Percentiles rank a stretch among this genome's conserved stretches.
Conservation (phyloP, 495 filamentous ascomycete species). For the Pseudevernia furfuracea region DNA sequence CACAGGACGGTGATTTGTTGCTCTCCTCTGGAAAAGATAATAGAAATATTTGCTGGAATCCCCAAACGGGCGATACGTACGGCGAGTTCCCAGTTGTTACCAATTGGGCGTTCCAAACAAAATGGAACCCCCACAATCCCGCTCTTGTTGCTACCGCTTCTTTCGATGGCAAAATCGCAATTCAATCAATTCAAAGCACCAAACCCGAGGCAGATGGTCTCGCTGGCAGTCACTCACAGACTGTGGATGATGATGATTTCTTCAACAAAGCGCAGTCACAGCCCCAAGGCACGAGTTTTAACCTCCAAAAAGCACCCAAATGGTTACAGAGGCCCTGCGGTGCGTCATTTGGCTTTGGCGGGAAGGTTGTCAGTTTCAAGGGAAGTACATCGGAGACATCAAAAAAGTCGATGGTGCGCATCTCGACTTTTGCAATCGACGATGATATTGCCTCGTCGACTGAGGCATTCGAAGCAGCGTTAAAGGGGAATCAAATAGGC, state of each 20-base stretch:
- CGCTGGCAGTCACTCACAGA: conserved; percentile 53
- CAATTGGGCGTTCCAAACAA: conserved; percentile 96
- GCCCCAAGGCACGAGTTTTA: conserved; percentile 80
- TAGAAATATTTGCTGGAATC: conserved; percentile 91
- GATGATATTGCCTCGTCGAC: conserved; percentile 75
- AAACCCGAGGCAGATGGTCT: conserved; percentile 44
- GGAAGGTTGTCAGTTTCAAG: conserved; percentile 77
- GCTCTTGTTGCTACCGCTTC: conserved; percentile 87
- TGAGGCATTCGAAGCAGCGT: conserved; percentile 74
- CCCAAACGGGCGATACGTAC: conserved; percentile 73
- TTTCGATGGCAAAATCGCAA: conserved; percentile 88
- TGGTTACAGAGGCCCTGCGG: conserved; percentile 84
- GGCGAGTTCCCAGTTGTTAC: conserved; percentile 96
- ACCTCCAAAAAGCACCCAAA: conserved; percentile 74
- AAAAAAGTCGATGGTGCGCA: conserved; percentile 60
- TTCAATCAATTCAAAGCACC: conserved; percentile 91
- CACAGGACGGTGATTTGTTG: conserved; percentile 81
- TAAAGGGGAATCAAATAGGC: conserved; percentile 68
- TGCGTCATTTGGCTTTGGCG: conserved; percentile 92
- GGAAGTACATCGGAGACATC: conserved; percentile 42
- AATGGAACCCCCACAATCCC: conserved; percentile 90
- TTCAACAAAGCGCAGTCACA: conserved; percentile 89
- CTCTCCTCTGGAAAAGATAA: conserved; percentile 97
- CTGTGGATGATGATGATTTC: conserved; percentile 88
- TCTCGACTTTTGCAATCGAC: conserved; percentile 84